Base-by-base conservation (phyloP, 148 eudicot genomes). In the Mesembryanthemum crystallinum region DNA sequence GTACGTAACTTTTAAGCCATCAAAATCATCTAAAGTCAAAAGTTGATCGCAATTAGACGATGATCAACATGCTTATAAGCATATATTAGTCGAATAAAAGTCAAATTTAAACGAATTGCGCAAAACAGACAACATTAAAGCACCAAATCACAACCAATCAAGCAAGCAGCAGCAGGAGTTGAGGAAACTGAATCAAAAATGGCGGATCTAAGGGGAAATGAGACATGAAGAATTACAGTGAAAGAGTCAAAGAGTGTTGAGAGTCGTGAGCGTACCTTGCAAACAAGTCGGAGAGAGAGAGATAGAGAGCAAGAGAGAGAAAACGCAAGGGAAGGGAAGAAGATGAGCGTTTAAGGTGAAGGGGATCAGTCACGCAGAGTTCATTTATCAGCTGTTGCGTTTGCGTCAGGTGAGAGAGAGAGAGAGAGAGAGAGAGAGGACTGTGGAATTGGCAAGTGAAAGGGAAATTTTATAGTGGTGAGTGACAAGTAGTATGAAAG, bases 281-380 rank as follows among this genome's bases (percentile, higher is more conserved):
- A 57, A 55, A 24, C 58, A 57, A 55, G 18, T 1, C 24, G 21
- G 21, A 23, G 64, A 35, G 59, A 54, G 57, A 52, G 57, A 52
- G 8, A 14, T 3, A 14, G 57, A 51, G 57, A 52, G n/a, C 7
- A 3, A 7, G 51, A 12, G 15, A 33, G 13, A n/a, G 21, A 43
- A 69, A 23, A 33, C 7, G 61, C 13, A 52, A 24, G 18, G 2
- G 61, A 32, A 24, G n/a, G 21, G 23, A 35, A 33, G 30, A 2
- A 13, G 11, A 1, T 6, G 62, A 52, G 42, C 13, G 51, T 45
- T 45, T 8, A 45, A 45, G 5, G 15, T 4, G 51, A 14, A 14
- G 51, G 51, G 15, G 51, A 45, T 45, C 12, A 14, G 57, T 52
- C 57, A 52, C 57, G 57, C 57, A 71, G 73, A 45, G 72, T 45